Evolutionary conservation across 1,284 basidiomycete species (phyloP), one percentile per base, ranked within the genome.

Genomic region (Earliella scabrosa): DNA sequence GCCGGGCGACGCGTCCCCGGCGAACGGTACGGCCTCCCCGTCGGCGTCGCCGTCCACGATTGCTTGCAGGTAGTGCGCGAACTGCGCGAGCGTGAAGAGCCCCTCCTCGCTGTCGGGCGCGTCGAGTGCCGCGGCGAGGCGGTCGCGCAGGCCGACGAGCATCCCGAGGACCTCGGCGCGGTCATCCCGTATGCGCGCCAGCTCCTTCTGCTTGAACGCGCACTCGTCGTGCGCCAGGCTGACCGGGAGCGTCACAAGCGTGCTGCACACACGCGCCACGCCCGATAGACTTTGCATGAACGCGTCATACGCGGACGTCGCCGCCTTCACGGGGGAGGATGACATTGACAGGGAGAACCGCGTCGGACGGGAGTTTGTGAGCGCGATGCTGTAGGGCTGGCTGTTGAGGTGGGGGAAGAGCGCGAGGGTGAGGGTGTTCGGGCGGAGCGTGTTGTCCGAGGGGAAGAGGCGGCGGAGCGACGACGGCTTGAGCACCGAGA

Each of bases 201-300:
- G 75, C 48, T 80, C 76, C 51, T 74, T 73, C n/a, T 81, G 78
- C 60, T 86, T 87, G 58, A 78, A 72, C 29, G 68, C 71, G 65
- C 88, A 90, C 71, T 92, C 90, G 52, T 87, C 82, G 16, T 78
- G 76, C 3, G 83, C 75, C 10, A 91, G 77, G 45, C 80, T 74
- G 10, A 86, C 58, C 0, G 86, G 86, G 3, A 83, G 66, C 3
- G 70, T 66, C 39, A 73, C 39, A 10, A 70, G 53, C 6, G 68
- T 61, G 23, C 61, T 58, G 49, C 71, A 47, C 13, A 59, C 63
- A 10, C 63, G 64, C 14, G 50, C 46, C 11, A 63, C 40, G 36
- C 62, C 48, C 1, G 47, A 56, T 10, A 67, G 20, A 0, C 62
- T 55, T 8, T 50, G 40, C 14, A 59, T 20, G 9, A 68, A 52